phyloP scores from a whole-genome alignment of 2,329 filamentous ascomycete genomes.

The Colletotrichum limetticola region DNA sequence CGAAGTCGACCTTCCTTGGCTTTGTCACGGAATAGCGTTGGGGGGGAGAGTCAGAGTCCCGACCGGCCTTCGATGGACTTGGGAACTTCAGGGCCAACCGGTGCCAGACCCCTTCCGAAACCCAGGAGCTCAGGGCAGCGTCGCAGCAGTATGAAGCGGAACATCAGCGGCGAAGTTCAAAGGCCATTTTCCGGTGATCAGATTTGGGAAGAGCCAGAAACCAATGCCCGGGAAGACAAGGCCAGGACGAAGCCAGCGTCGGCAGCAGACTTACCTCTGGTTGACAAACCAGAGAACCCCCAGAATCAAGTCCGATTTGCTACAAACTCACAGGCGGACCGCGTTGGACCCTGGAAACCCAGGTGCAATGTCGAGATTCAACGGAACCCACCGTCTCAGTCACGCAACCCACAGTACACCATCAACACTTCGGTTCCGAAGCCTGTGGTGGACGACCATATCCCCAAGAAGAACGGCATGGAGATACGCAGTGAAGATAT shows the following conservation, averaged over 20 bases:
- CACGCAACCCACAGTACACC: constrained; percentile 83
- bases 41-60: constrained; percentile 3
- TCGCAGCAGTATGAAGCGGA: constrained; percentile 75
- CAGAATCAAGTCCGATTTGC: constrained; percentile 65
- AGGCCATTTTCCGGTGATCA: constrained; percentile 79
- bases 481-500: constrained; percentile 91
- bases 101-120: not conserved
- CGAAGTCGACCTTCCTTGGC: constrained; percentile 42
- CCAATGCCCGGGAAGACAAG: constrained; percentile 42
- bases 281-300: constrained; percentile 69
- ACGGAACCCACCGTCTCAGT: constrained; percentile 84
- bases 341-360: constrained; percentile 47
- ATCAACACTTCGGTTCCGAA: constrained; percentile 64
- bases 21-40: constrained; percentile 23
- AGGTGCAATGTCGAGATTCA: constrained; percentile 74
- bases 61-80: constrained; percentile 40
- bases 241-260: constrained; percentile 23
- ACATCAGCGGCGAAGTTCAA: constrained; percentile 75
- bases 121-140: constrained; percentile 53
- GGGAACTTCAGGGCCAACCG: constrained; percentile 1
- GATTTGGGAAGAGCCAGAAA: constrained; percentile 89
- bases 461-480: constrained; percentile 78
- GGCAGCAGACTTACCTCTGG: constrained; percentile 11
- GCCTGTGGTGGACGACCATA: constrained; percentile 50
- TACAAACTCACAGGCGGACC: constrained; percentile 52